phyloP scores from a whole-genome alignment of 2,329 filamentous ascomycete genomes.

The Apiospora koreana region DNA sequence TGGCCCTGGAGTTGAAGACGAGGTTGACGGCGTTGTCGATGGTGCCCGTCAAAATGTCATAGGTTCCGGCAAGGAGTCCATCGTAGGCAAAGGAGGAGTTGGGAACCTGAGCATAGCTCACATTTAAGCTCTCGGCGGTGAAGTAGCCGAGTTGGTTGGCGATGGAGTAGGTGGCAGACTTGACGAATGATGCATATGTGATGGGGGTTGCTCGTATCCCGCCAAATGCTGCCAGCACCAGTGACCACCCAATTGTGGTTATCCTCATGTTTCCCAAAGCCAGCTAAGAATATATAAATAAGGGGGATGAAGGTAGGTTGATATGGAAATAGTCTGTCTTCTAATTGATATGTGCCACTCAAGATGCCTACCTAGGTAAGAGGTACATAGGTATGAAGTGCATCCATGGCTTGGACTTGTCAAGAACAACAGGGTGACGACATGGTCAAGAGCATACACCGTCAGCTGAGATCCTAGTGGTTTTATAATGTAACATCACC shows the following conservation, averaged over 20 bases:
- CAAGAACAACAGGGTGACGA: not conserved
- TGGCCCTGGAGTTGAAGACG: conserved; percentile 7
- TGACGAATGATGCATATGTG: not conserved
- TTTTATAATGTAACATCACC: not conserved
- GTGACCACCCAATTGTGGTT: not conserved
- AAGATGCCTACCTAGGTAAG: too few relatives aligned
- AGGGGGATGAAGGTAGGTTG: too few relatives aligned
- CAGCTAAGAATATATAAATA: not conserved
- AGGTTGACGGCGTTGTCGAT: conserved; percentile 11
- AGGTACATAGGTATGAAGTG: too few relatives aligned
- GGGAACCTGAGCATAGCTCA: not conserved
- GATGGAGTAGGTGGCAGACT: conserved; percentile 9
- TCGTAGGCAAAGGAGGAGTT: conserved; percentile 9
- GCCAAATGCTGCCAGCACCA: not conserved
- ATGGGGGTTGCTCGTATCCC: not conserved
- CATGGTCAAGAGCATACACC: not conserved
- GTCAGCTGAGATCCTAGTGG: not conserved
- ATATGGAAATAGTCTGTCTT: too few relatives aligned
- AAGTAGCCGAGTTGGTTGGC: conserved; percentile 10
- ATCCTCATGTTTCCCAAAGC: not conserved
- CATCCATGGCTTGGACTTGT: too few relatives aligned
- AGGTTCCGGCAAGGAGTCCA: not conserved
- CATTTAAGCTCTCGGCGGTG: not conserved
- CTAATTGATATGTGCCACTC: too few relatives aligned
- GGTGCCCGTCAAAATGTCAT: conserved; percentile 10